These are phyloP conservation scores for Elaeis guineensis DNA, from an alignment of 176 grass and related monocot species.

Conservation along the genomic window DNA sequence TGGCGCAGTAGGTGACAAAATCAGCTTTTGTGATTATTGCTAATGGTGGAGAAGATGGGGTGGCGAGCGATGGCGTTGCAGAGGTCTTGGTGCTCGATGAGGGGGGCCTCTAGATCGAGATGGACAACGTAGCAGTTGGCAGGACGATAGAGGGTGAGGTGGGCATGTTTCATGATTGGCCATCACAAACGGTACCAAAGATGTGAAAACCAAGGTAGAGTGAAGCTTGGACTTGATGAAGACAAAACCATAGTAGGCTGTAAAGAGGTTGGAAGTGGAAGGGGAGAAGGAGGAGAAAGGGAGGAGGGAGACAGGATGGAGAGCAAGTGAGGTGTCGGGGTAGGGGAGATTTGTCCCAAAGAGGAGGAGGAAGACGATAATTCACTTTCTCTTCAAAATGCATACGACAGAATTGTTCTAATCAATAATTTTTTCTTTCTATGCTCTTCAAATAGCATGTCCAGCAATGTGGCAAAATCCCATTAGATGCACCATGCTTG, in stretches of 20 bases:
- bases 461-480: too few relatives aligned
- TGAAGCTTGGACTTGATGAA: conserved; percentile 42
- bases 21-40: conserved; percentile 68
- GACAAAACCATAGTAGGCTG: conserved; percentile 6
- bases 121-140: conserved; percentile 63
- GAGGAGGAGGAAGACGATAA: neutral
- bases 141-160: conserved; percentile 63
- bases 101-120: conserved; percentile 54
- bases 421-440: too few relatives aligned
- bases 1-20: conserved; percentile 73
- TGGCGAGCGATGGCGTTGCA: conserved; percentile 36
- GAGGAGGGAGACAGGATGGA: neutral
- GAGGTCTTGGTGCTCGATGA: conserved; percentile 31
- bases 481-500: too few relatives aligned
- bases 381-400: too few relatives aligned
- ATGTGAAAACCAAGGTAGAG: conserved; percentile 36
- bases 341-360: conserved; percentile 35
- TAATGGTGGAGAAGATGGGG: conserved; percentile 22
- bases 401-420: too few relatives aligned
- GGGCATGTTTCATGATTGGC: conserved; percentile 35
- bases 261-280: neutral
- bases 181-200: conserved; percentile 38
- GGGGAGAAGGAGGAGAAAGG: conserved; percentile 7
- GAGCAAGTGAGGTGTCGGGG: conserved; percentile 22
- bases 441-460: too few relatives aligned